Evolutionary conservation across 129 eudicot species (phyloP).

Genomic region (Daucus carota): DH1_v3.0 NC_030385.2:44063001-44063500

Average conservation of each 20-base stretch:
- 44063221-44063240: neutral
- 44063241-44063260: neutral
- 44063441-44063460: neutral
- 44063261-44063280: neutral
- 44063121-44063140: neutral
- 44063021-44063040: neutral
- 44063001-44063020: neutral
- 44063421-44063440: neutral
- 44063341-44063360: neutral
- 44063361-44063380: neutral
- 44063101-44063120: neutral
- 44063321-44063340: neutral
- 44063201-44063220: neutral
- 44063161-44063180: neutral
- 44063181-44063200: neutral
- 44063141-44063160: neutral
- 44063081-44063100: neutral
- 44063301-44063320: neutral
- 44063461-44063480: constrained; percentile 18
- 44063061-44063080: neutral
- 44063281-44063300: neutral
- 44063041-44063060: neutral
- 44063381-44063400: neutral
- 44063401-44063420: neutral
- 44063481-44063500: constrained; percentile 35